Conservation (phyloP, 805 yeast genomes). For the Metschnikowia lachancei region DNA sequence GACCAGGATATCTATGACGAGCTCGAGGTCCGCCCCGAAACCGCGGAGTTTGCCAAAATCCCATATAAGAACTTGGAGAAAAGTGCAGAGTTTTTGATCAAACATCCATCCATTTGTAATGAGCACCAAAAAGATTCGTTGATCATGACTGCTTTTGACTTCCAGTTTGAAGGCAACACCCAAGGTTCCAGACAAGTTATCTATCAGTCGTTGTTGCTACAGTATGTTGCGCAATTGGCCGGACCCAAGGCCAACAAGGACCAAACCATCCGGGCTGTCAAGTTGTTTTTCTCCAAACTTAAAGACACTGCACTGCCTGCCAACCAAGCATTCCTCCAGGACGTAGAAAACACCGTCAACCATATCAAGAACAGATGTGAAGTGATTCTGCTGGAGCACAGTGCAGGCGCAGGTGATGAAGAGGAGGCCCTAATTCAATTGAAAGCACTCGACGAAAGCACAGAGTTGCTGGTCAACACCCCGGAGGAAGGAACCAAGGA, state of each 20-base stretch:
- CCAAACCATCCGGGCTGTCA: conserved; percentile 44
- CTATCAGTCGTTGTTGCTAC: conserved; percentile 75
- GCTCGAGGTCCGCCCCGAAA: conserved; percentile 57
- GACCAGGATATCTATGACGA: conserved; percentile 44
- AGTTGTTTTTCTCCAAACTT: conserved; percentile 65
- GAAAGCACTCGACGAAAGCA: conserved; percentile 80
- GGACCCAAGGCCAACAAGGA: conserved; percentile 34
- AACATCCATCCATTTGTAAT: conserved; percentile 66
- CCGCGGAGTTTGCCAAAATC: conserved; percentile 62
- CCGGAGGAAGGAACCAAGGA: conserved; percentile 59
- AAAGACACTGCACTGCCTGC: conserved; percentile 57
- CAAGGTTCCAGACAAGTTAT: conserved; percentile 60
- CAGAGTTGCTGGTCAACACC: conserved; percentile 66
- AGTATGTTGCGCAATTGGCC: conserved; percentile 56
- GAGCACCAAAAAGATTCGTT: conserved; percentile 89
- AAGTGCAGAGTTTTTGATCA: conserved; percentile 51
- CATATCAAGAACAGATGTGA: conserved; percentile 79
- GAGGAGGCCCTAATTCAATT: conserved; percentile 84
- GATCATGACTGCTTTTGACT: conserved; percentile 88
- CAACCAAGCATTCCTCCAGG: conserved; percentile 62
- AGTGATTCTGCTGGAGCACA: conserved; percentile 54
- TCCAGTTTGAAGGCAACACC: conserved; percentile 62
- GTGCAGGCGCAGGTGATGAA: conserved; percentile 28
- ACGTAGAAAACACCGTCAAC: conserved; percentile 66
- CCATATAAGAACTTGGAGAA: conserved; percentile 45